These are phyloP conservation scores for Aspergillus transmontanensis DNA, from an alignment of 2,329 filamentous ascomycete species.

Conservation along the genomic window DNA sequence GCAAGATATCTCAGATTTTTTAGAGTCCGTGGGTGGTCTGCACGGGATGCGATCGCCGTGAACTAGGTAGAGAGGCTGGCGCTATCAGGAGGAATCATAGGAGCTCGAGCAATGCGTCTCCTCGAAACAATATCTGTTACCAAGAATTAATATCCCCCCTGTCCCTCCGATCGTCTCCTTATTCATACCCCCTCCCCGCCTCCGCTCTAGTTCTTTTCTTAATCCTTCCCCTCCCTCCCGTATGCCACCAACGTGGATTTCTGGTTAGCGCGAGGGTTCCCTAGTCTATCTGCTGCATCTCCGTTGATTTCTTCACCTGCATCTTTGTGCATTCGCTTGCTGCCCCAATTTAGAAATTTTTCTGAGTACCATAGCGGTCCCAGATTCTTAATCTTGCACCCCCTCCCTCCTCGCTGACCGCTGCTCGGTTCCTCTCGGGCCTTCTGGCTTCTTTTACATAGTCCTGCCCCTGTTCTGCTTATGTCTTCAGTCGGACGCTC, in stretches of 20 bases:
- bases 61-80: conserved; percentile 11
- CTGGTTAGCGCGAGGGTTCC: conserved; percentile 15
- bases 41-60: conserved; percentile 15
- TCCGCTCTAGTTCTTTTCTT: conserved; percentile 13
- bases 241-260: conserved; percentile 20
- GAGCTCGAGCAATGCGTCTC: neutral
- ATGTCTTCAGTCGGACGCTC: conserved; percentile 3
- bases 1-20: conserved; percentile 21
- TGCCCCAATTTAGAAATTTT: conserved; percentile 20
- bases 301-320: conserved; percentile 16
- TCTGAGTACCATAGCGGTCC: conserved; percentile 7
- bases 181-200: conserved; percentile 9
- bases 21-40: neutral
- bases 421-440: conserved; percentile 11
- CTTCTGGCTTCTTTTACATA: conserved; percentile 5
- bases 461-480: neutral
- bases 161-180: neutral
- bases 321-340: conserved; percentile 16
- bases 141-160: neutral
- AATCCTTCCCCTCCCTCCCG: conserved; percentile 9
- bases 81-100: conserved; percentile 9
- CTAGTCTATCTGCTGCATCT: conserved; percentile 21
- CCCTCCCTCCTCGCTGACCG: conserved; percentile 7
- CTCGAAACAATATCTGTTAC: neutral
- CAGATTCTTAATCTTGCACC: conserved; percentile 3